Base-by-base conservation (phyloP, 192 early-diverging fungal species). In the Linderina pennispora region DNA sequence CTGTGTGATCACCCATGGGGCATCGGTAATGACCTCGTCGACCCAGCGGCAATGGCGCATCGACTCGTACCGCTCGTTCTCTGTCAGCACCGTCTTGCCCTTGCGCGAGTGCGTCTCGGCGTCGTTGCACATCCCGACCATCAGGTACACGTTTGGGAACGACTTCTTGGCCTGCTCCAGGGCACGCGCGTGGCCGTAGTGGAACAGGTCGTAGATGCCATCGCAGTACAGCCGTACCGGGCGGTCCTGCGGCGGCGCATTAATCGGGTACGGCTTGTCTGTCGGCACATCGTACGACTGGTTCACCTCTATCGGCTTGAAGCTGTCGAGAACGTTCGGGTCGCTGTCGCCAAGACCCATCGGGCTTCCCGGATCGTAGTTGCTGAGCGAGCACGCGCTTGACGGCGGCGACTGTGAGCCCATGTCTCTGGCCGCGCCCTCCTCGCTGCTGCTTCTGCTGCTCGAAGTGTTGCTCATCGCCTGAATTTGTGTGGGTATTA, bases 11-110 rank as follows among this genome's bases (percentile, higher is more conserved):
- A 77, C 48, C 88, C 88, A 91, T 23, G 88, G 88, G 18, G 88
- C 86, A 43, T 82, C 62, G 26, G 69, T 72, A 11, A 91, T 64
- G 4, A 91, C 85, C 47, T 88, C 85, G 51, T 88, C 86, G 1
- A 87, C 86, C 88, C 88, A 91, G 52, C 81, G 80, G 55, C 88
- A 91, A 49, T 91, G 88, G 23, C 82, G 77, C 26, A 91, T 62
- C 16, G 83, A 77, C 46, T 91, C 85, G 46, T 81, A 85, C 23
- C 88, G 83, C 57, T 91, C 88, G 9, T 62, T 37, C 36, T 87
- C 88, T 4, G 77, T 80, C 65, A 88, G 77, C 35, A 91, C 88
- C 0, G 88, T 91, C 56, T 87, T 85, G 8, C 88, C 88, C 54
- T 88, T 88, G 47, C 79, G 80, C 28, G 58, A 57, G 45, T 88